phyloP scores from a whole-genome alignment of 1,284 basidiomycete species.

The Sanguinoderma infundibulare region DNA sequence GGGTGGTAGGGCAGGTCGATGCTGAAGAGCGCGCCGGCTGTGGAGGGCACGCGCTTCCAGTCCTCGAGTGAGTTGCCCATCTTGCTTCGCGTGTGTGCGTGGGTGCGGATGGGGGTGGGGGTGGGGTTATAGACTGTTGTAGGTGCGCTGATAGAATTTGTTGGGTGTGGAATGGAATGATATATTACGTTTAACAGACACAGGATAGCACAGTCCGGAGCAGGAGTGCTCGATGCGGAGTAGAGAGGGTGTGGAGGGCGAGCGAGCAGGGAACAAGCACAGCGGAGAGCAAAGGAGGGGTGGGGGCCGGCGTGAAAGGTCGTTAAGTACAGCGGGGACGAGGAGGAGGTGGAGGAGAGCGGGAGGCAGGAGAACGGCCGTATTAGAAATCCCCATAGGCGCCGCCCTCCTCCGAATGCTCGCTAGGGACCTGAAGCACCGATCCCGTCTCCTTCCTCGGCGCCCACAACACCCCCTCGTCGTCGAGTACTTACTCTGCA shows the following conservation, averaged over 20 bases:
- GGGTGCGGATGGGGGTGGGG: background rate
- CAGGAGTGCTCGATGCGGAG: too few relatives aligned
- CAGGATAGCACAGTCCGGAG: background rate
- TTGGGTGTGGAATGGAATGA: background rate
- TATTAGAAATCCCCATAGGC: background rate
- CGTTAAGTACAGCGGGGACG: background rate
- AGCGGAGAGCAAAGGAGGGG: background rate
- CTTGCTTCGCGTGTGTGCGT: background rate
- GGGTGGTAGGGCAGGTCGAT: slow-evolving; percentile 37
- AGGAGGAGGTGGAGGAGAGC: background rate
- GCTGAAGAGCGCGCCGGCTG: slow-evolving; percentile 28
- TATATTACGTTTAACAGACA: background rate
- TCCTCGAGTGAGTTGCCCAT: slow-evolving; percentile 28
- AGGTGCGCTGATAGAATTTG: too few relatives aligned
- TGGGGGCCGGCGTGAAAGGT: background rate
- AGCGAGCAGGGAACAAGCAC: background rate
- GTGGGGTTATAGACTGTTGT: background rate
- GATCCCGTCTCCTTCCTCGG: too few relatives aligned
- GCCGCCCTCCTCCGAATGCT: too few relatives aligned
- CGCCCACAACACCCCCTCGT: too few relatives aligned
- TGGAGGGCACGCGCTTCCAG: slow-evolving; percentile 32
- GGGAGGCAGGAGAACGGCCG: background rate
- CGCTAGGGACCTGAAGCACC: too few relatives aligned
- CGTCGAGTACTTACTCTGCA: too few relatives aligned
- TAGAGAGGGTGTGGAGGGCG: background rate